Conservation (phyloP, 306 rosid genomes). For the Citrullus amarus region DNA sequence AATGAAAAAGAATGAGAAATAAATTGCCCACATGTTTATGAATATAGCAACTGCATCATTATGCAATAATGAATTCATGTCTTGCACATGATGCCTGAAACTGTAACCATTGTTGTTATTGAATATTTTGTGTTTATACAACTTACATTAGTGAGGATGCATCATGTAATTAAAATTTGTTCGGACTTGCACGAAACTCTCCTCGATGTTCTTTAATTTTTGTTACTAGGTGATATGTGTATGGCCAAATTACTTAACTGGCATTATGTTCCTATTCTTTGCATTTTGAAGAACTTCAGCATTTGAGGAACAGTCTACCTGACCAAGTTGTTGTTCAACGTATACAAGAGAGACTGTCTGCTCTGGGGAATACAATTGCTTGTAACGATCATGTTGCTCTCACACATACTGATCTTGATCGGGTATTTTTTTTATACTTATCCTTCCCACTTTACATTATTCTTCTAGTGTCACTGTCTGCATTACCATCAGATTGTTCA, state of each 20-base stretch:
- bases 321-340: conserved; percentile 88
- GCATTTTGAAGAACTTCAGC: conserved; percentile 67
- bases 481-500: not conserved
- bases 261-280: not conserved
- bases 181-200: not conserved
- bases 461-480: not conserved
- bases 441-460: not conserved
- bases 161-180: too few species aligned
- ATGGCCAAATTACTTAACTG: not conserved
- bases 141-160: not conserved
- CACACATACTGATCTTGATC: conserved; percentile 91
- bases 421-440: conserved; percentile 25
- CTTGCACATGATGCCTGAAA: not conserved
- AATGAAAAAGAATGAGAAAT: too few species aligned
- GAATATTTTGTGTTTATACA: not conserved
- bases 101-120: not conserved
- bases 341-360: conserved; percentile 76
- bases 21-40: not conserved
- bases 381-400: conserved; percentile 97
- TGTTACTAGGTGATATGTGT: not conserved
- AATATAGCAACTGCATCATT: not conserved
- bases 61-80: not conserved
- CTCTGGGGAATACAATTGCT: conserved; percentile 84
- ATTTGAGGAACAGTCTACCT: conserved; percentile 85
- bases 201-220: not conserved